These are phyloP conservation scores for Russula vinacea DNA, from an alignment of 768 basidiomycete genomes.

Conservation along the genomic window DNA sequence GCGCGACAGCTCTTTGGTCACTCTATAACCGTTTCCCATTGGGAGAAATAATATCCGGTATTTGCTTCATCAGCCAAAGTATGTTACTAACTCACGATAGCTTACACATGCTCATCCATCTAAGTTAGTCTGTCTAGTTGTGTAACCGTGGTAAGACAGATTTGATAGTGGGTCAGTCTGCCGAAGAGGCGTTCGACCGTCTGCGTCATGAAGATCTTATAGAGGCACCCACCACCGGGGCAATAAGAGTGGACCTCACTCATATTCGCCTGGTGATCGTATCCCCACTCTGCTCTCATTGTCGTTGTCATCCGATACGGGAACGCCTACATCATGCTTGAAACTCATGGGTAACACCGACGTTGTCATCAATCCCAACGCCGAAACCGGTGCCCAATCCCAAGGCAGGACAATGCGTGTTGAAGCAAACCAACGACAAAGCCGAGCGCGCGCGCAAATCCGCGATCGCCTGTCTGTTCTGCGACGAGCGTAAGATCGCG, in stretches of 20 bases:
- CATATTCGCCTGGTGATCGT: slow-evolving; percentile 11
- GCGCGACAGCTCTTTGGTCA: too few species aligned
- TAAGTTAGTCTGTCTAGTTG: too few species aligned
- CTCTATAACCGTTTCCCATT: too few species aligned
- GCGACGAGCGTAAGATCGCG: slow-evolving; percentile 44
- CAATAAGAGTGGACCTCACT: not conserved
- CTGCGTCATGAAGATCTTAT: slow-evolving; percentile 70
- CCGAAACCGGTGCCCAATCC: slow-evolving; percentile 15
- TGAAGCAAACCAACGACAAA: slow-evolving; percentile 23
- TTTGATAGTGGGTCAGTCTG: slow-evolving; percentile 48
- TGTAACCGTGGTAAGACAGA: not conserved
- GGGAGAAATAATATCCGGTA: slow-evolving; percentile 16
- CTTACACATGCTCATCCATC: slow-evolving; percentile 12
- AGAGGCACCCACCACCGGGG: slow-evolving; percentile 22
- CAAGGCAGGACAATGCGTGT: slow-evolving; percentile 25
- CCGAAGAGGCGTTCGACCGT: slow-evolving; percentile 74
- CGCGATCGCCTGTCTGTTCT: slow-evolving; percentile 42
- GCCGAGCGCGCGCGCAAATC: slow-evolving; percentile 28
- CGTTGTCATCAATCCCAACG: slow-evolving; percentile 2
- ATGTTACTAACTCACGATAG: slow-evolving; percentile 15
- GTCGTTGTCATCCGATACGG: slow-evolving; percentile 17
- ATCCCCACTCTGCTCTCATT: slow-evolving; percentile 11
- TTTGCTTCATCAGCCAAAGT: slow-evolving; percentile 18
- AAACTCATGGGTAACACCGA: slow-evolving; percentile 4
- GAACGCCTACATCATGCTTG: slow-evolving; percentile 20